Evolutionary conservation across 371 early-diverging fungal species (phyloP).

Genomic region (Mucor piriformis): DNA sequence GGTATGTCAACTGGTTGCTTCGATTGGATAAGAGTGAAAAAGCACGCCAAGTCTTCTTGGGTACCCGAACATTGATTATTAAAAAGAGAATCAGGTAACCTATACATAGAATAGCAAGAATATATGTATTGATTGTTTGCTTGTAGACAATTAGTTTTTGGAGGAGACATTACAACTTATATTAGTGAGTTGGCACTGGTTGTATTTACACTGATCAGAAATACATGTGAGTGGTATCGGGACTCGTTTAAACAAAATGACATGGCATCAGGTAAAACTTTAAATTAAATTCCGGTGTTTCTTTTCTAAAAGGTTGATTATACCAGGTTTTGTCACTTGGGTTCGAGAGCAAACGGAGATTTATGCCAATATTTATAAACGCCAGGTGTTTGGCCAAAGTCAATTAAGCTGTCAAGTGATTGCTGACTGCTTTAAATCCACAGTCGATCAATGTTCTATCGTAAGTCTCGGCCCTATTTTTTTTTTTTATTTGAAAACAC

Average conservation of each 20-base stretch:
- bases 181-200: conserved; percentile 86
- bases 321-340: conserved; percentile 86
- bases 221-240: conserved; percentile 94
- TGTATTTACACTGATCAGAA: conserved; percentile 85
- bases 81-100: conserved; percentile 72
- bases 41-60: conserved; percentile 80
- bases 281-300: conserved; percentile 21
- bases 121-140: neutral
- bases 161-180: conserved; percentile 84
- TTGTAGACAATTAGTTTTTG: conserved; percentile 77
- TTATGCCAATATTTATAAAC: conserved; percentile 84
- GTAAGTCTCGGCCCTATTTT: conserved; percentile 38
- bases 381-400: conserved; percentile 82
- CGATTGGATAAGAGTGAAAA: conserved; percentile 79
- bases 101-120: neutral
- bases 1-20: conserved; percentile 80
- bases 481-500: neutral
- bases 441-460: conserved; percentile 72
- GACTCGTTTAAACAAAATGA: conserved; percentile 84
- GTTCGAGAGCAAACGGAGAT: conserved; percentile 81
- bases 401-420: conserved; percentile 80
- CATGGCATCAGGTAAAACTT: conserved; percentile 67
- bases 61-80: conserved; percentile 75
- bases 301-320: conserved; percentile 7
- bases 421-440: conserved; percentile 81